A percentile compares a stretch with the other conserved stretches of the same genome.
Evolutionary conservation across 768 basidiomycete genomes (phyloP).

Genomic region (Tulasnella sp.): DNA sequence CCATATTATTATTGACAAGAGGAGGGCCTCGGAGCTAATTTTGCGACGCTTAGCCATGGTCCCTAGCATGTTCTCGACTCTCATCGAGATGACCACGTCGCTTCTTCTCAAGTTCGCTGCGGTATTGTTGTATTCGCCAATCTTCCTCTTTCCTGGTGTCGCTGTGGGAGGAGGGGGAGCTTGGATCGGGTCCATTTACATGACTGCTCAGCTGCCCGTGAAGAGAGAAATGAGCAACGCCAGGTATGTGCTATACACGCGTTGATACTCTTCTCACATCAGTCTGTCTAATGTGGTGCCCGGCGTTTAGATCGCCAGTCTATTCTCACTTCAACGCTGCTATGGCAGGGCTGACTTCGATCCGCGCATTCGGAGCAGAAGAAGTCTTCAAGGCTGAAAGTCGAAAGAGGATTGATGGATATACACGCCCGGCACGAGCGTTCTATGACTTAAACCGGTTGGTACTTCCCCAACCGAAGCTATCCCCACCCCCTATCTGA

Average conservation of each 20-base stretch:
- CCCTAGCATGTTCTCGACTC: not conserved
- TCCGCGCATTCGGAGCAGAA: slow-evolving; percentile 32
- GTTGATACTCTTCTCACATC: no score
- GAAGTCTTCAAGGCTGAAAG: slow-evolving; percentile 25
- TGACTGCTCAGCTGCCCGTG: slow-evolving; percentile 30
- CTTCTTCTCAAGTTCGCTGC: slow-evolving; percentile 21
- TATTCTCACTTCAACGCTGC: slow-evolving; percentile 28
- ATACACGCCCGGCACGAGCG: slow-evolving; percentile 35
- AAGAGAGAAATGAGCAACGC: slow-evolving; percentile 32
- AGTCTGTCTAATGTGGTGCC: no score
- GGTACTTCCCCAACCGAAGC: not conserved
- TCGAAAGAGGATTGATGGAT: slow-evolving; percentile 44
- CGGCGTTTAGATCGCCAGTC: no score
- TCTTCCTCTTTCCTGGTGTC: slow-evolving; percentile 20
- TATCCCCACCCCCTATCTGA: not conserved
- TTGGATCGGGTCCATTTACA: slow-evolving; percentile 29
- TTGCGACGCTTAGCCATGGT: not conserved
- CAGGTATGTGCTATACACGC: slow-evolving; percentile 30
- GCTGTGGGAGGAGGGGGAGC: slow-evolving; percentile 23
- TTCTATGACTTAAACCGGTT: slow-evolving; percentile 46
- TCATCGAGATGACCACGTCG: slow-evolving; percentile 16
- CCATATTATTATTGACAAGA: not conserved
- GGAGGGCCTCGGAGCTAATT: no score
- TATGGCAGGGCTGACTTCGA: slow-evolving; percentile 27
- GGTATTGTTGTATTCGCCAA: slow-evolving; percentile 19